These are phyloP conservation scores for Lathyrus oleraceus DNA, from an alignment of 306 rosid genomes.

Conservation along the genomic window DNA sequence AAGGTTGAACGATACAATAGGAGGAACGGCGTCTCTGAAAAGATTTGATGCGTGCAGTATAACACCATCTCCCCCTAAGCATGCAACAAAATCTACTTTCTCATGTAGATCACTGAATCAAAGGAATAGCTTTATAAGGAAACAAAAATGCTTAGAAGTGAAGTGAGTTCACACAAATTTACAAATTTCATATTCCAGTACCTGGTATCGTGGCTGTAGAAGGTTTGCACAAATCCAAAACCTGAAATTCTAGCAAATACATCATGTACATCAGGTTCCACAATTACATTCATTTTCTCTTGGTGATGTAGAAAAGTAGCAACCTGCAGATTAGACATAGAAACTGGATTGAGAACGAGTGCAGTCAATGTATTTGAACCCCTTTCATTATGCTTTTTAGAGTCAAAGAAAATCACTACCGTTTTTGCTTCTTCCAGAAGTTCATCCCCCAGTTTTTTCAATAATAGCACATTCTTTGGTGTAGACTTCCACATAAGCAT, in stretches of 20 bases:
- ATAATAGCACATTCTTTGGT: constrained; percentile 85
- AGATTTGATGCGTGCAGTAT: constrained; percentile 94
- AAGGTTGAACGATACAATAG: constrained; percentile 92
- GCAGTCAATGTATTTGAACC: background rate
- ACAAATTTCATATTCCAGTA: constrained; percentile 39
- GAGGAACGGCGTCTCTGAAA: constrained; percentile 90
- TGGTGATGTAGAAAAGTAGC: constrained; percentile 73
- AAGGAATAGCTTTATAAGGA: constrained; percentile 25
- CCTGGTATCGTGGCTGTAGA: constrained; percentile 94
- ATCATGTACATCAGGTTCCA: constrained; percentile 96
- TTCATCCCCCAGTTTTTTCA: constrained; percentile 89
- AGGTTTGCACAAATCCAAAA: constrained; percentile 97
- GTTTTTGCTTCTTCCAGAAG: constrained; percentile 97
- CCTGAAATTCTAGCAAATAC: constrained; percentile 94
- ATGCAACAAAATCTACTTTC: constrained; percentile 95
- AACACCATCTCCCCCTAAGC: constrained; percentile 99
- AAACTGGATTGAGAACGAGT: constrained; percentile 30
- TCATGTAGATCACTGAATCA: constrained; percentile 83
- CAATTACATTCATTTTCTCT: constrained; percentile 91
- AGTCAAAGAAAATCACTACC: constrained; percentile 47
- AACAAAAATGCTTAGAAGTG: background rate
- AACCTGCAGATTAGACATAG: constrained; percentile 52
- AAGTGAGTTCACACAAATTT: constrained; percentile 20
- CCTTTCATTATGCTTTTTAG: too few relatives aligned
- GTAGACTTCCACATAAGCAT: constrained; percentile 99